phyloP scores from a whole-genome alignment of 495 filamentous ascomycete genomes.

The Xylaria castorea region DNA sequence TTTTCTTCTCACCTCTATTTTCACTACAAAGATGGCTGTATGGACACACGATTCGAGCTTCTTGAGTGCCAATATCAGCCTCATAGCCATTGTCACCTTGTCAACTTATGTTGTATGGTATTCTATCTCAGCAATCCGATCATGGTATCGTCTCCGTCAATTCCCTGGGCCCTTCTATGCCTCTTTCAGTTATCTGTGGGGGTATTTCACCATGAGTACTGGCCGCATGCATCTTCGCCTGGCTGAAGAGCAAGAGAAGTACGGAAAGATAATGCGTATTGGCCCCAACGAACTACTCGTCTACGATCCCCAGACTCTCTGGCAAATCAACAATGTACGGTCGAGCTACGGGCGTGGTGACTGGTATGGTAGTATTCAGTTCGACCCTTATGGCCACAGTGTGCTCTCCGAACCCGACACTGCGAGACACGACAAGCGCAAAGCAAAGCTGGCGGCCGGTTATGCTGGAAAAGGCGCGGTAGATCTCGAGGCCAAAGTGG shows the following conservation, averaged over 20 bases:
- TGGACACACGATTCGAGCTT: not conserved
- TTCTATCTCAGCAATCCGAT: slow-evolving; percentile 19
- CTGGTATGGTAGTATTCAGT: slow-evolving; percentile 41
- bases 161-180: slow-evolving; percentile 62
- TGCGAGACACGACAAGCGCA: slow-evolving; percentile 47
- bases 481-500: slow-evolving; percentile 53
- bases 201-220: slow-evolving; percentile 28
- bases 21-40: not conserved
- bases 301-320: slow-evolving; percentile 46
- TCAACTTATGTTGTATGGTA: slow-evolving; percentile 24
- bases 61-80: not conserved
- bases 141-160: slow-evolving; percentile 44
- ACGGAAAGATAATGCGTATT: slow-evolving; percentile 57
- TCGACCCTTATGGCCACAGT: slow-evolving; percentile 48
- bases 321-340: slow-evolving; percentile 44
- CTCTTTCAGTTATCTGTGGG: slow-evolving; percentile 62
- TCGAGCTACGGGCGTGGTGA: slow-evolving; percentile 40
- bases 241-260: slow-evolving; percentile 44
- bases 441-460: slow-evolving; percentile 46
- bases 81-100: slow-evolving; percentile 2
- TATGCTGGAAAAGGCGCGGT: slow-evolving; percentile 60
- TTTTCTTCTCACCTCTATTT: not conserved
- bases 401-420: slow-evolving; percentile 50
- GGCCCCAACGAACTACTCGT: slow-evolving; percentile 59
- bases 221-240: slow-evolving; percentile 31